Percentiles rank a stretch among this genome's conserved stretches.
Evolutionary conservation across 2,329 filamentous ascomycete genomes (phyloP).

Genomic region (Polytolypa hystricis): DNA sequence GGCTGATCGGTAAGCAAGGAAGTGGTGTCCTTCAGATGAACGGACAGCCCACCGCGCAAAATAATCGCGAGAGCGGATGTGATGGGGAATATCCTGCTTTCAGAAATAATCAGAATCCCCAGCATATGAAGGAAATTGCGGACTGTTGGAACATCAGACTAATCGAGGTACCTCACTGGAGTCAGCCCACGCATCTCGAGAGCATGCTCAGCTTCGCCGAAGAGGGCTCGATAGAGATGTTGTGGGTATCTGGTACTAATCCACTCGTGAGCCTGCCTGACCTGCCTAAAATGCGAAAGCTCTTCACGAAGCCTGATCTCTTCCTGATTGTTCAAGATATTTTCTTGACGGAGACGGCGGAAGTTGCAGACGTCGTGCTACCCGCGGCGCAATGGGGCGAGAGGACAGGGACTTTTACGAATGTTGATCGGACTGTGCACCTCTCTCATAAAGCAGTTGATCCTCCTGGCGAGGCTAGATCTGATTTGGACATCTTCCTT

Average conservation of each 20-base stretch:
- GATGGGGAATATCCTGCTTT: constrained; percentile 31
- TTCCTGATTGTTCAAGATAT: constrained; percentile 29
- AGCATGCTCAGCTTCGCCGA: constrained; percentile 29
- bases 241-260: constrained; percentile 31
- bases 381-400: constrained; percentile 29
- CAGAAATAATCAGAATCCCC: constrained; percentile 24
- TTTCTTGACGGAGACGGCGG: constrained; percentile 27
- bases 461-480: constrained; percentile 26
- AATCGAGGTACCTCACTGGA: constrained; percentile 28
- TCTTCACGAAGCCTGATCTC: constrained; percentile 23
- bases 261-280: constrained; percentile 29
- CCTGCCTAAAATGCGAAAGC: constrained; percentile 18
- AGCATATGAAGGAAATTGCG: constrained; percentile 28
- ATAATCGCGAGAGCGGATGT: constrained; percentile 30
- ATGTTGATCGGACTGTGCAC: constrained; percentile 29
- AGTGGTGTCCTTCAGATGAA: constrained; percentile 31
- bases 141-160: constrained; percentile 28
- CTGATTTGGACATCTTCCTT: constrained; percentile 28
- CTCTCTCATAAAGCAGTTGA: constrained; percentile 28
- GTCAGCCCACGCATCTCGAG: constrained; percentile 26
- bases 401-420: constrained; percentile 31
- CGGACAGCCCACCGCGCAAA: constrained; percentile 31
- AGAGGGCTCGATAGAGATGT: constrained; percentile 25
- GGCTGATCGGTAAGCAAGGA: constrained; percentile 25
- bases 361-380: constrained; percentile 28